Base-by-base conservation (phyloP, 2,329 filamentous ascomycete genomes). In the Dactylellina haptotyla region DNA sequence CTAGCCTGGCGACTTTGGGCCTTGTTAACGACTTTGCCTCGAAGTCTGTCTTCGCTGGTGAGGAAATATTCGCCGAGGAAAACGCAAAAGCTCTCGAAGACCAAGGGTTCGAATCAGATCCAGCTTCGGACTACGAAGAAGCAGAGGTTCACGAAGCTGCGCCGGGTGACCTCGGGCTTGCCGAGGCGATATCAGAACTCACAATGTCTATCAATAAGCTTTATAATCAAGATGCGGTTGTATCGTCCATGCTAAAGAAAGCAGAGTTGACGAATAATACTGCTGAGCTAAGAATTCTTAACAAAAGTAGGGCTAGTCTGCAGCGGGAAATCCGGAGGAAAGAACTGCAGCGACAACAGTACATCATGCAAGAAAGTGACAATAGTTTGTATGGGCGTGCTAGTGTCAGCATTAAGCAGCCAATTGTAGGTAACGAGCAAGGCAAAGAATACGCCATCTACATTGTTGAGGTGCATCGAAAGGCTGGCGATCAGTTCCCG, bases 231-330 rank as follows among this genome's bases (percentile, higher is more conserved):
- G 92, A 97, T 77, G 90, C 90, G 1, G 91, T 99, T 16, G 88
- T 99, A 16, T 92, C 97, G 77, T 96, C 94, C 0, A 83, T 99
- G 67, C 95, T 92, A 1, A 88, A 91, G 66, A 99, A 99, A 81
- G 95, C 96, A 0, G 95, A 99, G 80, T 83, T 99, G 58, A 99
- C 95, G 1, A 99, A 99, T 80, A 99, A 99, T 79, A 93, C 90
- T 12, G 92, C 94, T 1, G 95, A 99, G 80, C 81, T 99, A 58
- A 87, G 95, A 32, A 98, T 99, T 75, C 81, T 99, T 56, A 88
- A 90, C 62, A 99, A 99, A 80, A 97, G 93, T 0, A 97, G 95
- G 80, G 89, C 93, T 30, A 99, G 95, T 80, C 83, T 99, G 66
- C 91, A 96, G 78, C 87, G 95, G 76, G 95, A 99, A 80, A 93